A percentile compares a stretch with the other conserved stretches of the same genome.
These are phyloP conservation scores for Conoideocrella luteorostrata DNA, from an alignment of 2,329 filamentous ascomycete species.

Conservation along the genomic window DNA sequence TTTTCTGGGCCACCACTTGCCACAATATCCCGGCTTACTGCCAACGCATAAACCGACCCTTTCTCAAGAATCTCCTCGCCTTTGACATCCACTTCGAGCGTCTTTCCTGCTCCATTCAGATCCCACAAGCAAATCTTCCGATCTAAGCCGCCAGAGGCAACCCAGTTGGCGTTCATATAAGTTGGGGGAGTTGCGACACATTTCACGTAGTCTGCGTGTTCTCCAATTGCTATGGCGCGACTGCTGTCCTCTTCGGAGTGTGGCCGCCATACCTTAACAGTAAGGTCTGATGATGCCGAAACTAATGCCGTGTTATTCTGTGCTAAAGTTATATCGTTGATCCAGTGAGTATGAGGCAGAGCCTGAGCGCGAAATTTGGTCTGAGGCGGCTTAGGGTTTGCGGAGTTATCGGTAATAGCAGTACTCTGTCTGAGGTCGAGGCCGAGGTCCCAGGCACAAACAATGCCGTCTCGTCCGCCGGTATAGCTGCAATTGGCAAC, in stretches of 20 bases:
- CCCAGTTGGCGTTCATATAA: conserved; percentile 66
- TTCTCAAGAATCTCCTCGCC: conserved; percentile 83
- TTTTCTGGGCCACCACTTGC: conserved; percentile 93
- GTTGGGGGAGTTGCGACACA: conserved; percentile 70
- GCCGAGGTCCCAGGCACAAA: conserved; percentile 92
- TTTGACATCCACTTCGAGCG: conserved; percentile 75
- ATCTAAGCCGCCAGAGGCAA: conserved; percentile 89
- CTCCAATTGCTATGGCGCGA: conserved; percentile 65
- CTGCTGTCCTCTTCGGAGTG: conserved; percentile 50
- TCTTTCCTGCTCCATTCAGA: conserved; percentile 77
- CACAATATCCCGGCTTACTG: conserved; percentile 70
- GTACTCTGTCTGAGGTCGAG: conserved; percentile 49
- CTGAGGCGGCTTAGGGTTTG: conserved; percentile 27
- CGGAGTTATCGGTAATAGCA: conserved; percentile 21
- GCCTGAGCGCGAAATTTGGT: conserved; percentile 56
- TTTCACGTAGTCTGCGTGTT: conserved; percentile 95
- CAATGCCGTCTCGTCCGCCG: conserved; percentile 86
- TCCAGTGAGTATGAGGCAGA: conserved; percentile 87
- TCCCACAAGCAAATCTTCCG: conserved; percentile 93
- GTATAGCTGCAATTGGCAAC: conserved; percentile 62
- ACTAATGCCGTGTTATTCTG: conserved; percentile 74
- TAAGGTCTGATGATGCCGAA: conserved; percentile 88
- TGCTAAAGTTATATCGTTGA: conserved; percentile 83
- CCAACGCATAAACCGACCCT: conserved; percentile 89
- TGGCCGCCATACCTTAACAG: conserved; percentile 88